Conservation (phyloP, 2,329 filamentous ascomycete genomes). For the Talaromyces sp. region DNA sequence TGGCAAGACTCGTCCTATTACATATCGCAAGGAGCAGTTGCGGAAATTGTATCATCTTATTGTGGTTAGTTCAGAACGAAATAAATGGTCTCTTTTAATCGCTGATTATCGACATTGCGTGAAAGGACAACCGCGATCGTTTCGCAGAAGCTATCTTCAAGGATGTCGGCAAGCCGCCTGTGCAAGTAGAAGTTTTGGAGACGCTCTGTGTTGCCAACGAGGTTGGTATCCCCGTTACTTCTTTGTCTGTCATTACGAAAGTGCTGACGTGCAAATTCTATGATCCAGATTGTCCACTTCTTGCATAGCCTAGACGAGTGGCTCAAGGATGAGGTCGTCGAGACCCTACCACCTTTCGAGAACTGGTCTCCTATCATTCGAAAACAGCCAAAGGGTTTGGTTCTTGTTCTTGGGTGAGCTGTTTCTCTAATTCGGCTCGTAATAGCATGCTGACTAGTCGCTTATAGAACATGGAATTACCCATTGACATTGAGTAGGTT, state of each 20-base stretch:
- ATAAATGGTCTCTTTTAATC: neutral
- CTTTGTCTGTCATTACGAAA: neutral
- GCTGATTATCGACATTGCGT: neutral
- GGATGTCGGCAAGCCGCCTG: conserved; percentile 8
- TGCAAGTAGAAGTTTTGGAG: conserved; percentile 12
- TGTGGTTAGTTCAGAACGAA: neutral
- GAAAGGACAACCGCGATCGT: conserved; percentile 13
- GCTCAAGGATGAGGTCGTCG: conserved; percentile 11
- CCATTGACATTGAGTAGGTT: conserved; percentile 11
- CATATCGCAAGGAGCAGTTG: conserved; percentile 12
- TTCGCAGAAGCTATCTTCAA: conserved; percentile 12
- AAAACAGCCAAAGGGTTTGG: conserved; percentile 8
- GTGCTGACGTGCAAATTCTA: neutral
- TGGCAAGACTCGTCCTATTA: conserved; percentile 11
- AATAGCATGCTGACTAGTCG: neutral
- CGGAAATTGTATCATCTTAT: conserved; percentile 6
- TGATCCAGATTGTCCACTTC: conserved; percentile 6
- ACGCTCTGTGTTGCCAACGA: conserved; percentile 12
- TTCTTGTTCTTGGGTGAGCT: conserved; percentile 7
- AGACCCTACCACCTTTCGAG: conserved; percentile 12
- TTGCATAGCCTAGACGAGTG: conserved; percentile 13
- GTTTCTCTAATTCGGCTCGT: neutral
- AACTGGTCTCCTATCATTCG: conserved; percentile 13
- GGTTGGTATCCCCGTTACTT: neutral
- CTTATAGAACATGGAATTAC: conserved; percentile 13